These are phyloP conservation scores for Prunus yedoensis DNA, from an alignment of 331 rosid species.

Conservation along the genomic window DNA sequence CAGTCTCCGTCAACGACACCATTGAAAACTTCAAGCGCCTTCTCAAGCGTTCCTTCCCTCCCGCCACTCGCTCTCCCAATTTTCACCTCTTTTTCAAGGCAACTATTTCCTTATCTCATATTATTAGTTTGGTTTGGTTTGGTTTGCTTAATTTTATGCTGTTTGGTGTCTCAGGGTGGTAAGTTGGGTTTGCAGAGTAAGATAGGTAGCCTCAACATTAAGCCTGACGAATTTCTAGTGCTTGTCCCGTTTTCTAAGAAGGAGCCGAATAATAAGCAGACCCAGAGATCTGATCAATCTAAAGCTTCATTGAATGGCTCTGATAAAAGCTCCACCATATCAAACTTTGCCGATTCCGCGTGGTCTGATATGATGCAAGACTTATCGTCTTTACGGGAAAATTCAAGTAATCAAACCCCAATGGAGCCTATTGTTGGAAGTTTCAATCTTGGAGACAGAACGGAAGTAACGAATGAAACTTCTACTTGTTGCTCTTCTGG, in stretches of 20 bases:
- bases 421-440: constrained; percentile 5
- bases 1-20: constrained; percentile 40
- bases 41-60: constrained; percentile 55
- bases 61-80: constrained; percentile 56
- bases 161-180: constrained; percentile 50
- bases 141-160: neutral
- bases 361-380: constrained; percentile 81
- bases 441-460: constrained; percentile 23
- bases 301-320: constrained; percentile 21
- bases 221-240: constrained; percentile 60
- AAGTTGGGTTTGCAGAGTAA: constrained; percentile 58
- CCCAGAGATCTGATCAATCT: constrained; percentile 30
- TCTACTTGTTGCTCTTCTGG: constrained; percentile 11
- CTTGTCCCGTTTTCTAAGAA: constrained; percentile 66
- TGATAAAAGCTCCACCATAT: constrained; percentile 32
- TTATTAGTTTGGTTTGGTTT: neutral
- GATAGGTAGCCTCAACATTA: constrained; percentile 29
- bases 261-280: constrained; percentile 19
- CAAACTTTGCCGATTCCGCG: constrained; percentile 51
- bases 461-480: constrained; percentile 21
- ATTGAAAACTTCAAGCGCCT: constrained; percentile 62
- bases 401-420: constrained; percentile 9
- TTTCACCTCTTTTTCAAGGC: constrained; percentile 84
- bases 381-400: constrained; percentile 45
- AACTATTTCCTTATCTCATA: neutral